Evolutionary conservation across 352 stramenopile species (phyloP).

Genomic region (Phytophthora vignae): DNA sequence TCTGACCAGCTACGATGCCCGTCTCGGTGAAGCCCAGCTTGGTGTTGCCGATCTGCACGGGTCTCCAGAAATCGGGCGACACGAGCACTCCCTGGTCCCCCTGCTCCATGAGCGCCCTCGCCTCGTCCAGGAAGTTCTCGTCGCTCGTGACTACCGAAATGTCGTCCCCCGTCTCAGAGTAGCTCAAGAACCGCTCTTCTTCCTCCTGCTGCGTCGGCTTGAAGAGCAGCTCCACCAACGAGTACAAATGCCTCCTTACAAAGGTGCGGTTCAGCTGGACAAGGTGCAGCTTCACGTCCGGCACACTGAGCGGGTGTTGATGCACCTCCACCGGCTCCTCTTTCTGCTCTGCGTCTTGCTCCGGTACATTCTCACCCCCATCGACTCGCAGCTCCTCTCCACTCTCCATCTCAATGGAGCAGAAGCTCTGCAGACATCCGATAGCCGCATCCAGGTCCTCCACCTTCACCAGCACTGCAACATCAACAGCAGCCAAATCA

Average conservation of each 20-base stretch:
- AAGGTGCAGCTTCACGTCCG: conserved; percentile 59
- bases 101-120: conserved; percentile 40
- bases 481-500: neutral
- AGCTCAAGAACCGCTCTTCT: conserved; percentile 50
- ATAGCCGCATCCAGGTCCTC: conserved; percentile 60
- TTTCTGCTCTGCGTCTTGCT: conserved; percentile 9
- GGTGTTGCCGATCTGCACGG: conserved; percentile 70
- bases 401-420: conserved; percentile 61
- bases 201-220: conserved; percentile 18
- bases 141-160: conserved; percentile 71
- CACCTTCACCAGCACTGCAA: conserved; percentile 64
- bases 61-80: conserved; percentile 68
- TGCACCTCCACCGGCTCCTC: conserved; percentile 42
- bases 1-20: conserved; percentile 72
- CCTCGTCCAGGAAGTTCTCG: conserved; percentile 47
- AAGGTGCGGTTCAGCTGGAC: conserved; percentile 59
- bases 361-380: neutral
- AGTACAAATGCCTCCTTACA: conserved; percentile 63
- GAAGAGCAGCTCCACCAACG: conserved; percentile 65
- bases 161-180: conserved; percentile 66
- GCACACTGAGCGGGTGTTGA: conserved; percentile 64
- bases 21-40: conserved; percentile 69
- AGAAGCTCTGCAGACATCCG: conserved; percentile 60
- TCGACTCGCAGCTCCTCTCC: conserved; percentile 28
- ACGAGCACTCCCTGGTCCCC: conserved; percentile 63